A percentile compares a stretch with the other conserved stretches of the same genome.
Conservation (phyloP, 768 basidiomycete genomes). For the Trametopsis cervina region DNA sequence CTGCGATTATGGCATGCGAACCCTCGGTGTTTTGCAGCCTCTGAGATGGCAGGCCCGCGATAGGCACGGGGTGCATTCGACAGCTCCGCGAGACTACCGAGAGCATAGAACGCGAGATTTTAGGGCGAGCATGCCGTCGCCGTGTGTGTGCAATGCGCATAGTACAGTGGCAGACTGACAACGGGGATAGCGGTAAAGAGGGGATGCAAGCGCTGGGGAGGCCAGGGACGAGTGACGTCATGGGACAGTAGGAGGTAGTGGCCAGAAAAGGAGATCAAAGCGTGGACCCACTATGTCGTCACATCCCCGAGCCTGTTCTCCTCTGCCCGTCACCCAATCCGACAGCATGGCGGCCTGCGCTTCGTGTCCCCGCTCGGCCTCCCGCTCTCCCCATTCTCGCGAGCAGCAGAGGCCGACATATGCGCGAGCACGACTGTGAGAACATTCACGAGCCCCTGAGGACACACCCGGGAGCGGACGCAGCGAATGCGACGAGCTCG, state of each 20-base stretch:
- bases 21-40: no score
- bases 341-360: background rate
- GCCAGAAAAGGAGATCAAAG: slow-evolving; percentile 5
- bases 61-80: no score
- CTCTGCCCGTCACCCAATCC: background rate
- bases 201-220: no score
- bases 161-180: no score
- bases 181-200: no score
- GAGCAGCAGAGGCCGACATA: background rate
- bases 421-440: background rate
- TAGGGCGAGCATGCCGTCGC: no score
- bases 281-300: slow-evolving; percentile 5
- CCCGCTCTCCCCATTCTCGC: background rate
- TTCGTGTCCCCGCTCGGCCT: background rate
- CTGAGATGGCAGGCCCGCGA: no score
- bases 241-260: slow-evolving; percentile 1
- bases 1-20: no score
- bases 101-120: no score
- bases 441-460: background rate
- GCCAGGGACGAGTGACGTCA: slow-evolving; percentile 10
- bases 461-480: background rate
- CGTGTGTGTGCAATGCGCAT: no score
- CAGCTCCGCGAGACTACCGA: no score
- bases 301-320: background rate
- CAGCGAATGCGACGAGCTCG: background rate